Percentiles rank a stretch among this genome's conserved stretches.
phyloP scores from a whole-genome alignment of 1,139 yeast genomes.

The Groenewaldozyma auringiensis region DNA sequence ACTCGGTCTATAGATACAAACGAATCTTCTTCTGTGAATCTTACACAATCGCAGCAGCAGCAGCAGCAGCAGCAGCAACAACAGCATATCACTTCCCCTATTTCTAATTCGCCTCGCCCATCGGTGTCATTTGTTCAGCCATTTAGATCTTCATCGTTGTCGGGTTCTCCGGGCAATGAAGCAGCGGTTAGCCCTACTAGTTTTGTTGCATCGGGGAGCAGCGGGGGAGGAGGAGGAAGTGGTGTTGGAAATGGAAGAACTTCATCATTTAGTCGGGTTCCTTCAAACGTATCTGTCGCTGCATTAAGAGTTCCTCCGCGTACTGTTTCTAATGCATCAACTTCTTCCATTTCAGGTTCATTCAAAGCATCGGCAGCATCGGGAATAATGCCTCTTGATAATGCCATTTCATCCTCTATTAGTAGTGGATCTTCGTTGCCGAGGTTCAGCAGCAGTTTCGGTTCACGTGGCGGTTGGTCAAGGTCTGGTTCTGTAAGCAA shows the following conservation, averaged over 20 bases:
- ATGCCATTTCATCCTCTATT: slow-evolving; percentile 19
- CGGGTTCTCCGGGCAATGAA: slow-evolving; percentile 27
- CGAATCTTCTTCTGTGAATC: neutral
- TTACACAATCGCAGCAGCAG: neutral
- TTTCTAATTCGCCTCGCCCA: slow-evolving; percentile 13
- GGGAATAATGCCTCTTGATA: slow-evolving; percentile 10
- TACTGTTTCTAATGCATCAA: slow-evolving; percentile 21
- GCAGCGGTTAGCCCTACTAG: slow-evolving; percentile 8
- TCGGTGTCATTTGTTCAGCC: slow-evolving; percentile 29
- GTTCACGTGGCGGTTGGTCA: slow-evolving; percentile 24
- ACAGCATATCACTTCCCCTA: neutral
- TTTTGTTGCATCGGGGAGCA: too few species aligned
- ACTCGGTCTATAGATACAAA: neutral
- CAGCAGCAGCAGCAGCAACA: neutral
- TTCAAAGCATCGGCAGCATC: neutral
- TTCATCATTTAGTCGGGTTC: slow-evolving; percentile 21
- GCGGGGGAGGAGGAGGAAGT: too few species aligned
- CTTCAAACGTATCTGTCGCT: slow-evolving; percentile 26
- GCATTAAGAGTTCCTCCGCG: slow-evolving; percentile 27
- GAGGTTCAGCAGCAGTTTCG: slow-evolving; percentile 28
- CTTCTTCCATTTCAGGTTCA: slow-evolving; percentile 13
- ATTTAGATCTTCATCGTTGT: slow-evolving; percentile 32
- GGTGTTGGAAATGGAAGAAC: slow-evolving; percentile 13
- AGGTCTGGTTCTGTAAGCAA: slow-evolving; percentile 21
- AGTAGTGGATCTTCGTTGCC: slow-evolving; percentile 23